Conservation (phyloP, 2,329 filamentous ascomycete species). For the Madurella fahalii region DNA sequence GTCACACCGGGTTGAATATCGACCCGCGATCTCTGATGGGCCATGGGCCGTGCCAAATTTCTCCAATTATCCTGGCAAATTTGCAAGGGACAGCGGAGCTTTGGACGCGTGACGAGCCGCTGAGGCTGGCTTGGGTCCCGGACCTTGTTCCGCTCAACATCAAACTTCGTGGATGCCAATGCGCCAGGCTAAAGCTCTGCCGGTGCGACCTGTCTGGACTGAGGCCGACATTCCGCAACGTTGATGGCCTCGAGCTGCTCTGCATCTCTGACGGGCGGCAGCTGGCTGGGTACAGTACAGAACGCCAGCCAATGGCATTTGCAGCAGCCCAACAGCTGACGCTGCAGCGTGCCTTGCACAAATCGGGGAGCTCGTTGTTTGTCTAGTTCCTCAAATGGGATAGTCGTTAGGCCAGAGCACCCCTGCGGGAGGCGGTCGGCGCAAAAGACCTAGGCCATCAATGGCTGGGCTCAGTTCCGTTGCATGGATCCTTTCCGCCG, state of each 20-base stretch:
- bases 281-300: no score
- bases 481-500: not conserved
- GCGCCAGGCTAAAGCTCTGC: not conserved
- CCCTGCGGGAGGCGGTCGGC: not conserved
- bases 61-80: slow-evolving; percentile 18
- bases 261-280: no score
- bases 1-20: slow-evolving; percentile 20
- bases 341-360: not conserved
- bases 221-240: not conserved
- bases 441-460: not conserved
- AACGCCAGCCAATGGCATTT: no score
- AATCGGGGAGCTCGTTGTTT: not conserved
- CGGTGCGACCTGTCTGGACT: no score
- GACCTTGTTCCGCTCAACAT: slow-evolving; percentile 20
- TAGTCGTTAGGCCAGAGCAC: not conserved
- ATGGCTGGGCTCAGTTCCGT: not conserved
- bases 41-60: slow-evolving; percentile 13
- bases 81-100: not conserved
- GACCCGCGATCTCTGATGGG: slow-evolving; percentile 15
- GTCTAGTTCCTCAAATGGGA: not conserved
- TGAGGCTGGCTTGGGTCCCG: slow-evolving; percentile 14
- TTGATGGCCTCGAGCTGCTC: no score
- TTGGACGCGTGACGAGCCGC: not conserved
- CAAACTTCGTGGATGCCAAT: not conserved
- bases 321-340: not conserved